Evolutionary conservation across 2,329 filamentous ascomycete species (phyloP), one percentile per base, ranked within the genome.

Genomic region (Nemania serpens): DNA sequence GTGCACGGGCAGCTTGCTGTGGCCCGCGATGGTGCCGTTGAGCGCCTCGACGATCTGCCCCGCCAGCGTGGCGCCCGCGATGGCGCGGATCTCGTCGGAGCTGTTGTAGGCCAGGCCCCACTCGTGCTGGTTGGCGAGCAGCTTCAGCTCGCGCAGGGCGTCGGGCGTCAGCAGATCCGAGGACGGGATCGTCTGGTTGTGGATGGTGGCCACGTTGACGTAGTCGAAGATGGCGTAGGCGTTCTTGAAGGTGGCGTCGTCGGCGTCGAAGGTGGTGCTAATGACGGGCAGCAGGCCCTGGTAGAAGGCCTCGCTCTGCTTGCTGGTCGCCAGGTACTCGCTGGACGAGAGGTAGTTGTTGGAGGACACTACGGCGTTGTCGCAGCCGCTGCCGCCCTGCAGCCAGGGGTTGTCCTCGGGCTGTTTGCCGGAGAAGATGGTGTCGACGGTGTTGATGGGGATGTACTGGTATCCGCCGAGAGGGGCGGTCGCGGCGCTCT

Each of bases 381-480:
- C 77, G 74, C 86, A 88, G 9, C 82, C 82, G 59, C 80, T 84
- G 63, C 77, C 76, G 46, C 83, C 84, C 74, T 88, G 85, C 0
- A 88, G 78, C 85, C 85, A 88, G 22, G 77, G 80, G 57, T 73
- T 82, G 69, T 79, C 80, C 75, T 87, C 84, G 2, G 82, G 78
- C 66, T 86, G 83, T 6, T 79, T 76, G 22, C 80, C 77, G 55
- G 86, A 82, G 13, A 84, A 81, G 10, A 74, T 86, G 2, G 79
- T 81, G 2, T 79, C 74, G 29, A 90, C 81, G 2, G 84, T 78
- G 61, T 87, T 84, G 57, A 97, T 80, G 17, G 91, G 90, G 67
- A 96, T 89, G 63, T 95, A 85, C 76, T 97, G 93, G 74, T 93
- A 96, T 25, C 93, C 93, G 62, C 85, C 81, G 71, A 96, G 77